These are phyloP conservation scores for Prosopis cineraria DNA, from an alignment of 306 rosid genomes.

Conservation along the genomic window DNA sequence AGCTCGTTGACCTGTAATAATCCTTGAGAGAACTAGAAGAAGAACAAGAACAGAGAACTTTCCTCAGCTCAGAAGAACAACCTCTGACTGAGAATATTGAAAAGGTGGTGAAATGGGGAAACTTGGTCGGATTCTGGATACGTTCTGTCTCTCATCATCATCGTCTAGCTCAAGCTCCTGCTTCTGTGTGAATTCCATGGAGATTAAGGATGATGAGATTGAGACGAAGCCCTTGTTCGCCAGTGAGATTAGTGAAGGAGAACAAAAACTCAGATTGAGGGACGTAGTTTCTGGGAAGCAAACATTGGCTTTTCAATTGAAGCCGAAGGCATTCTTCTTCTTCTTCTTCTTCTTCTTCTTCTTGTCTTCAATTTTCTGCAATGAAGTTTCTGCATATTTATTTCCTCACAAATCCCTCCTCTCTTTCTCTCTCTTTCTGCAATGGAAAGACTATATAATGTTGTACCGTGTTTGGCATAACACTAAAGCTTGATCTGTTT, in stretches of 20 bases:
- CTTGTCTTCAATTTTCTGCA: not conserved
- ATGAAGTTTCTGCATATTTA: not conserved
- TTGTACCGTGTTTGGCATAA: not conserved
- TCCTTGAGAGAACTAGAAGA: not conserved
- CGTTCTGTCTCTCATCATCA: conserved; percentile 56
- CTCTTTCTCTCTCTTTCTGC: not conserved
- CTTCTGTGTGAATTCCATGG: conserved; percentile 68
- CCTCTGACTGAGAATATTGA: conserved; percentile 12
- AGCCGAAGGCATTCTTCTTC: conserved; percentile 64
- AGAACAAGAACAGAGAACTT: not conserved
- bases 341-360: conserved; percentile 28
- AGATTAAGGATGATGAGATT: conserved; percentile 64
- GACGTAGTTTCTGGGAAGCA: conserved; percentile 74
- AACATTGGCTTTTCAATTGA: conserved; percentile 83
- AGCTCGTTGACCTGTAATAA: conserved; percentile 10
- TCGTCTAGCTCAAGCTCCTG: conserved; percentile 52
- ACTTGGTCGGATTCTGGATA: conserved; percentile 60
- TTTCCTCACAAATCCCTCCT: not conserved
- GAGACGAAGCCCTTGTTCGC: conserved; percentile 60
- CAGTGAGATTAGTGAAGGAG: conserved; percentile 38
- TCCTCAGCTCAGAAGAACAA: not conserved
- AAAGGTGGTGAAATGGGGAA: conserved; percentile 65
- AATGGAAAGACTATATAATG: not conserved
- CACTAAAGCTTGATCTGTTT: not conserved
- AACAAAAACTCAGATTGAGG: conserved; percentile 56